Evolutionary conservation across 441 rosid species (phyloP).

Genomic region (Populus trichocarpa): DNA sequence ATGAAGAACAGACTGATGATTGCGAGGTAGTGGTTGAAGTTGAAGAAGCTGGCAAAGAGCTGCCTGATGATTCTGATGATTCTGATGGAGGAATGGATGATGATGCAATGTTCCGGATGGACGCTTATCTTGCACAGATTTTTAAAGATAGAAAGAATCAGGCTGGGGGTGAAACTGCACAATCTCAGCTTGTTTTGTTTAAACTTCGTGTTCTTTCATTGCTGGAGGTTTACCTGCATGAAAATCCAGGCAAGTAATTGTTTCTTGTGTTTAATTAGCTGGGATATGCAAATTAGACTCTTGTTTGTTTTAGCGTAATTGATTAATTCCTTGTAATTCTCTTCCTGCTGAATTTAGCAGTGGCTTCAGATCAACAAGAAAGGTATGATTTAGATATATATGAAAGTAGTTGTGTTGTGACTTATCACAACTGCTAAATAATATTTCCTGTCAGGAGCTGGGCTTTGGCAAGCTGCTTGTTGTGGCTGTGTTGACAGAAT

Average conservation of each 20-base stretch:
- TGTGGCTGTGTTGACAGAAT: not conserved
- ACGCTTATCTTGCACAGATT: constrained; percentile 82
- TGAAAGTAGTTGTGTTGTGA: not conserved
- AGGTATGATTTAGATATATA: not conserved
- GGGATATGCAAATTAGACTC: not conserved
- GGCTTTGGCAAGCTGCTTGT: not conserved
- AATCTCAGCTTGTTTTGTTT: constrained; percentile 86
- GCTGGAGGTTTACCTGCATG: constrained; percentile 86
- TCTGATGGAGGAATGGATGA: constrained; percentile 96
- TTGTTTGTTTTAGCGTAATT: not conserved
- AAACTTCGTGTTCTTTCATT: constrained; percentile 90
- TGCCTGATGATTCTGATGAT: constrained; percentile 34
- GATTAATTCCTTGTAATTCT: not conserved
- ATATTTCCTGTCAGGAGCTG: not conserved
- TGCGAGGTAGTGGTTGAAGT: constrained; percentile 54
- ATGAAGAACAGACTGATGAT: constrained; percentile 81
- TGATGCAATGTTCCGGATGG: constrained; percentile 98
- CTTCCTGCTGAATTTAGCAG: not conserved
- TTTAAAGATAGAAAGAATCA: constrained; percentile 89
- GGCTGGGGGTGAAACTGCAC: constrained; percentile 85
- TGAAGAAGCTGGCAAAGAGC: constrained; percentile 42
- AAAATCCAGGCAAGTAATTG: constrained; percentile 66
- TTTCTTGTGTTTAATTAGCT: constrained; percentile 1
- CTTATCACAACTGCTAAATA: not conserved
- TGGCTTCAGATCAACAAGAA: not conserved